Percentiles rank a stretch among this genome's conserved stretches.
These are phyloP conservation scores for Corchorus capsularis DNA, from an alignment of 345 rosid genomes.

Conservation along the genomic window DNA sequence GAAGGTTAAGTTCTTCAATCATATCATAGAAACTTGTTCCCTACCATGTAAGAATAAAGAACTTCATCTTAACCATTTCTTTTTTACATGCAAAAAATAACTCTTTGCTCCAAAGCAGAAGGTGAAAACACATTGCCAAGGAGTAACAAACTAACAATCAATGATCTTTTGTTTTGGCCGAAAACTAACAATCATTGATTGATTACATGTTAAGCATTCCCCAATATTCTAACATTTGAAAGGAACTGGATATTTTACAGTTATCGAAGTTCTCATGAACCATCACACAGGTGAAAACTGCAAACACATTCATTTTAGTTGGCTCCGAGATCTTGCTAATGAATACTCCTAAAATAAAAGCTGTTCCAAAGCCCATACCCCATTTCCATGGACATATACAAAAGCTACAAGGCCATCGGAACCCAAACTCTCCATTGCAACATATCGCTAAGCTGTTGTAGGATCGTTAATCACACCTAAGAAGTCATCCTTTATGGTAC, in stretches of 20 bases:
- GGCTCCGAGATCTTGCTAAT: not conserved
- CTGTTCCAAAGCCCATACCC: not conserved
- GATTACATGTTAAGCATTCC: too few species aligned
- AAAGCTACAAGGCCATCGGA: not conserved
- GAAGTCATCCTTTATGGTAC: conserved; percentile 92
- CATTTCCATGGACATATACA: not conserved
- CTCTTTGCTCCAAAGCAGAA: too few species aligned
- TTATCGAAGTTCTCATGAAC: not conserved
- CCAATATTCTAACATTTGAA: not conserved
- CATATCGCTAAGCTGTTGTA: conserved; percentile 41
- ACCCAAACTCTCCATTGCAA: not conserved
- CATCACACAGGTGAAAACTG: not conserved
- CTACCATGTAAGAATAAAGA: too few species aligned
- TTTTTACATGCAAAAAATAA: too few species aligned
- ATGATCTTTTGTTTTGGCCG: too few species aligned
- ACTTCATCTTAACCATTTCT: too few species aligned
- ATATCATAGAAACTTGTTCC: too few species aligned
- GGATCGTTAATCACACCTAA: conserved; percentile 95
- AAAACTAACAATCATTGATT: too few species aligned
- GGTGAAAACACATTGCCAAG: too few species aligned
- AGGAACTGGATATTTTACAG: not conserved
- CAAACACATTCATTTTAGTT: not conserved
- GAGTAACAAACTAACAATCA: too few species aligned
- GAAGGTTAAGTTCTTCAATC: too few species aligned
- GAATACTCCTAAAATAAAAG: not conserved